Percentiles rank a stretch among this genome's conserved stretches.
phyloP scores from a whole-genome alignment of 208 protist genomes.

The Novymonas esmeraldas region DNA sequence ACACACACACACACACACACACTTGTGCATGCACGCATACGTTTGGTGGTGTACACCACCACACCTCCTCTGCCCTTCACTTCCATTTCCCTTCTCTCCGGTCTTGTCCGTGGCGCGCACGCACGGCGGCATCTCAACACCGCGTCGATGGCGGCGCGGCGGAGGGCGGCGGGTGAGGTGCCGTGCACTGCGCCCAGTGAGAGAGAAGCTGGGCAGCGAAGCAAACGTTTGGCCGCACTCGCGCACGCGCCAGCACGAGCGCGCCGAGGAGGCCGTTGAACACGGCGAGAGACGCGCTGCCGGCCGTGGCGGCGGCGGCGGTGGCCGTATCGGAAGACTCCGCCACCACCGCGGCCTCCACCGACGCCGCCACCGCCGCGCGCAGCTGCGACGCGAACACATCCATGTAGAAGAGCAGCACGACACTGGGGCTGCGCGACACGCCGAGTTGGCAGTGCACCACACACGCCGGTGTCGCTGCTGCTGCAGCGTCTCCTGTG shows the following conservation, averaged over 20 bases:
- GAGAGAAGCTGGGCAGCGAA: constrained; percentile 66
- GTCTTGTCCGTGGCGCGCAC: too few relatives aligned
- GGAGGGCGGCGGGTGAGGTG: not conserved
- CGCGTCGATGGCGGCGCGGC: too few relatives aligned
- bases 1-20: not conserved
- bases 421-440: constrained; percentile 76
- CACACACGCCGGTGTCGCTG: constrained; percentile 50
- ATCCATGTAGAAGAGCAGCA: constrained; percentile 53
- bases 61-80: too few relatives aligned
- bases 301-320: too few relatives aligned
- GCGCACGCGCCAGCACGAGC: constrained; percentile 47
- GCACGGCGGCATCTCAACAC: too few relatives aligned
- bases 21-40: not conserved
- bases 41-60: too few relatives aligned
- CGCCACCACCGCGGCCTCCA: not conserved
- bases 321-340: not conserved
- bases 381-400: constrained; percentile 11
- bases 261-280: constrained; percentile 38
- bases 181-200: constrained; percentile 39
- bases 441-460: constrained; percentile 83
- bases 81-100: too few relatives aligned
- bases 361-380: not conserved
- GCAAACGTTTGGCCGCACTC: constrained; percentile 66
- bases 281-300: not conserved
- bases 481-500: too few relatives aligned